These are phyloP conservation scores for Phytophthora fragariae DNA, from an alignment of 352 stramenopile species.

Conservation along the genomic window DNA sequence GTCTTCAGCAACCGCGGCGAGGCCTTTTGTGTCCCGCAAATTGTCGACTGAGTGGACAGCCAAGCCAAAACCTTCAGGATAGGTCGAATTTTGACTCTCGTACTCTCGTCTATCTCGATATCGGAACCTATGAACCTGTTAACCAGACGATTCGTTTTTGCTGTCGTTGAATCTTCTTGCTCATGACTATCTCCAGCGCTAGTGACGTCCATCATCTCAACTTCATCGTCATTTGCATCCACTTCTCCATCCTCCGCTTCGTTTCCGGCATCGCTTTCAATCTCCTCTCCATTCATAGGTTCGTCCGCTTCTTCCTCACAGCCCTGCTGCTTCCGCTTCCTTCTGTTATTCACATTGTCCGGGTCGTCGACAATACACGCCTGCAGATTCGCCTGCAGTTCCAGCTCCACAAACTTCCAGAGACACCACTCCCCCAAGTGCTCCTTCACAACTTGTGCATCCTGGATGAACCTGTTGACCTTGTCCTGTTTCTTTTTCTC, in stretches of 20 bases:
- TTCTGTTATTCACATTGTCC: constrained; percentile 67
- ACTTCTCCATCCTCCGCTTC: constrained; percentile 45
- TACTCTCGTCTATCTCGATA: constrained; percentile 48
- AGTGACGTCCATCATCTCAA: constrained; percentile 14
- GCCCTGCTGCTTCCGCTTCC: constrained; percentile 39
- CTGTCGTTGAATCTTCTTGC: constrained; percentile 5
- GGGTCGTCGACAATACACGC: constrained; percentile 69
- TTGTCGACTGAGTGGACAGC: constrained; percentile 41
- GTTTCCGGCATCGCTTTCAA: constrained; percentile 30
- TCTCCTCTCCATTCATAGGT: constrained; percentile 29
- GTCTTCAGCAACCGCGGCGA: constrained; percentile 70
- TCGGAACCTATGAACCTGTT: constrained; percentile 37
- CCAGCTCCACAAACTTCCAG: constrained; percentile 81
- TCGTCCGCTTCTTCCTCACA: constrained; percentile 15
- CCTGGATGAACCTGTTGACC: constrained; percentile 73
- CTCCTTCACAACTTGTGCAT: constrained; percentile 66
- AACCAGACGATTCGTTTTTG: constrained; percentile 40
- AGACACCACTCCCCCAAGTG: constrained; percentile 84
- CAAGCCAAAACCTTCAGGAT: constrained; percentile 73
- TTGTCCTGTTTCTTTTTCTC: constrained; percentile 79
- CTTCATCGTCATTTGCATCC: constrained; percentile 13
- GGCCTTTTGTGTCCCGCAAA: constrained; percentile 47
- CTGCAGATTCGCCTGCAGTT: constrained; percentile 77
- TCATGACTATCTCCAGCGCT: background rate
- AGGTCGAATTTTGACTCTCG: constrained; percentile 45